Evolutionary conservation across 148 eudicot species (phyloP), one percentile per base, ranked within the genome.

Genomic region (Mesembryanthemum crystallinum): DNA sequence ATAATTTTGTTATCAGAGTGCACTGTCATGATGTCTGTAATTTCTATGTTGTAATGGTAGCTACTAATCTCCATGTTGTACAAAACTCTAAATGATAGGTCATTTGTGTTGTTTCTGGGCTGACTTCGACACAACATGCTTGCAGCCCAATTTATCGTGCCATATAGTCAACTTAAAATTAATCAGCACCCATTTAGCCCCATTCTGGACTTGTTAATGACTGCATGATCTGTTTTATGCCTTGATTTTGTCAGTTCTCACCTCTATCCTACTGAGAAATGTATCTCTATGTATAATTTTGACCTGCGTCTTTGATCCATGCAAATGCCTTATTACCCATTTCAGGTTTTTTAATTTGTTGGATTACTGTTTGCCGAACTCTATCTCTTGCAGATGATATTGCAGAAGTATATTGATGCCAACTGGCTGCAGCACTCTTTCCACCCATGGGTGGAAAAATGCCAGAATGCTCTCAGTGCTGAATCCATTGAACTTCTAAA

Each of bases 401-500:
- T 85, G 81, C 83, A 82, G 69, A 62, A 81, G 75, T 96, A 78
- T 87, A 73, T 89, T 60, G 83, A 80, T 80, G 75, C 87, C 72
- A 72, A 73, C 51, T 96, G 98, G 99, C 83, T 96, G 54, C 80
- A 82, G n/a, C 79, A 85, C 72, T 92, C 98, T 73, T 77, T 83
- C 59, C 78, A 82, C 55, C 81, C 87, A 43, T 92, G 98, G 99
- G 82, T 69, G 33, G 89, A 87, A 42, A 83, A 80, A 59, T 96
- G 99, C 82, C 89, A 83, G 67, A 85, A 78, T 78, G 97, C 93
- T 72, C 39, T 77, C 32, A 89, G 88, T 84, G 99, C 99, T 70
- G 98, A 96, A 76, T 82, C 86, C 39, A 79, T 92, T 80, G 99
- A 96, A 83, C 75, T 88, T 78, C 87, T 95, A 69, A 86, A 82